Base-by-base conservation (phyloP, 257 asterid genomes). In the Penstemon davidsonii region DNA sequence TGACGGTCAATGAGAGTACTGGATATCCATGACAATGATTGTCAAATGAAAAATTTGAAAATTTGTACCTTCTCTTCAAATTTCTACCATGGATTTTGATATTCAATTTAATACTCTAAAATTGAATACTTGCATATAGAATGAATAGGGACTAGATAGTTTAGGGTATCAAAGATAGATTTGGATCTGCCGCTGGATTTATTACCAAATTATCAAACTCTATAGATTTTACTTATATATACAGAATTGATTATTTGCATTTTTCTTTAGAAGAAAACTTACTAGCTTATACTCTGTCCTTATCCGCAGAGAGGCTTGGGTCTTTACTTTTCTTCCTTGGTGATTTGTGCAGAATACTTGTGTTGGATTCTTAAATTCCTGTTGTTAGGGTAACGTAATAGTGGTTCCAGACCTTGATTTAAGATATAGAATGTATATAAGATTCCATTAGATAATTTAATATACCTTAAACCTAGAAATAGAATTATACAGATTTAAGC, bases 281-380 rank as follows among this genome's bases (percentile, higher is more conserved):
- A 13, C 33, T 13, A 62, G 46, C 39, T 41, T 55, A 25, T 41
- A n/a, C 15, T 62, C 51, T 64, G 11, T 15, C 64, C 19, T 10
- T 49, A 60, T 47, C n/a, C 18, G 40, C 37, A 13, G 5, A 38
- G 40, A 41, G 40, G 43, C 42, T 11, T 40, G 37, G 50, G 52
- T 53, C 13, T 38, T 52, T 37, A 18, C 15, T 9, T 40, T 36
- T 56, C 11, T 52, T 60, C 33, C 65, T 10, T 47, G 41, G 43
- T 11, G 12, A 12, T 10, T 42, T 15, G 64, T 7, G 55, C 13
- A n/a, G 12, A 52, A 9, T 49, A 38, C 33, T 55, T 54, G 19
- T 71, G 56, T 71, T 56, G 57, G 71, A 25, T 58, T 12, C 15
- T 11, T 7, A 59, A 8, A 51, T 56, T 59, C 25, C 6, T 62